phyloP scores from a whole-genome alignment of 2,329 filamentous ascomycete genomes.

The Cercospora sesami region DNA sequence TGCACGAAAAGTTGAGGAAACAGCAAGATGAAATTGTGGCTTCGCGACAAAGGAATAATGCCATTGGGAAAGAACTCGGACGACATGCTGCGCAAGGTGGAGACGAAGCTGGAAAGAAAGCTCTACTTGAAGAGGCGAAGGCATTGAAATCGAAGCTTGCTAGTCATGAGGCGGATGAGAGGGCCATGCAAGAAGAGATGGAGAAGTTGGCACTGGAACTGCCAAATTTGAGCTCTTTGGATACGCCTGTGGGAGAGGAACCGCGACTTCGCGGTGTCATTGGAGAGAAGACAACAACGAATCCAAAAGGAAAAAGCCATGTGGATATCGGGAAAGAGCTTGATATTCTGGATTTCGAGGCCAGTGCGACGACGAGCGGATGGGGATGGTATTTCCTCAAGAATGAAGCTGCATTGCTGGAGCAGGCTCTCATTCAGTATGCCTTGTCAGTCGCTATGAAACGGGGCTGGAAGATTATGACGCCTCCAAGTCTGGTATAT shows the following conservation, averaged over 20 bases:
- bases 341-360: conserved; percentile 86
- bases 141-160: conserved; percentile 63
- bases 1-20: conserved; percentile 48
- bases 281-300: conserved; percentile 42
- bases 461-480: conserved; percentile 75
- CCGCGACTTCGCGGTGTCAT: conserved; percentile 72
- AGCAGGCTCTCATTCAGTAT: conserved; percentile 89
- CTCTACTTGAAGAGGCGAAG: conserved; percentile 64
- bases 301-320: conserved; percentile 32
- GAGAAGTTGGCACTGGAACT: conserved; percentile 26
- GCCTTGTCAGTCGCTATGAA: conserved; percentile 71
- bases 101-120: conserved; percentile 39
- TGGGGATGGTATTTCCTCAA: conserved; percentile 98
- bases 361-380: conserved; percentile 76
- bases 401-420: conserved; percentile 89
- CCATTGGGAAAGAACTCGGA: conserved; percentile 55
- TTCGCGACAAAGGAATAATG: conserved; percentile 67
- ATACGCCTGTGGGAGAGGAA: conserved; percentile 70
- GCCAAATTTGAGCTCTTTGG: conserved; percentile 78
- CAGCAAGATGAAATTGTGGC: conserved; percentile 61
- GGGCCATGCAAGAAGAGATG: conserved; percentile 45
- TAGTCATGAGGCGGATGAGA: conserved; percentile 62
- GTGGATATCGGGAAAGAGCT: conserved; percentile 83
- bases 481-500: conserved; percentile 89
- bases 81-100: conserved; percentile 41